phyloP scores from a whole-genome alignment of 306 rosid genomes.

The Quercus aquifolioides region DNA sequence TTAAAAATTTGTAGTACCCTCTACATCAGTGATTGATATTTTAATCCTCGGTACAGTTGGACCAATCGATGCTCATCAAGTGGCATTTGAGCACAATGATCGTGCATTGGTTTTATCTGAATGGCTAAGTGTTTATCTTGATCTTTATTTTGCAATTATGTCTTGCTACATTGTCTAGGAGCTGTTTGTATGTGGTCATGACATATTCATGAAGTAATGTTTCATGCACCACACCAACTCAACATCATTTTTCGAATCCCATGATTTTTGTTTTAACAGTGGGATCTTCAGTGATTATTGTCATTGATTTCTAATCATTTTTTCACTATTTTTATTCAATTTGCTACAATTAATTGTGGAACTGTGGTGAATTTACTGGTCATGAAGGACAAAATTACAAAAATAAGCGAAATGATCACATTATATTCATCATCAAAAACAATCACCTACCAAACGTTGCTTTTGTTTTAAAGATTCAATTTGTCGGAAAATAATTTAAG shows the following conservation, averaged over 20 bases:
- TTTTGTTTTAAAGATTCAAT: conserved; percentile 34
- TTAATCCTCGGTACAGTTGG: not conserved
- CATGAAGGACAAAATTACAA: conserved; percentile 37
- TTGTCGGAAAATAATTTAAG: conserved; percentile 47
- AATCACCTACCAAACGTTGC: conserved; percentile 21
- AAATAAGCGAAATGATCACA: conserved; percentile 28
- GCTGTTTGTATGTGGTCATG: conserved; percentile 16
- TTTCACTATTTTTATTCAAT: not conserved
- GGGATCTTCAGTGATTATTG: conserved; percentile 51
- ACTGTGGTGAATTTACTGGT: conserved; percentile 17
- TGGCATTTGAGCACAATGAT: conserved; percentile 28
- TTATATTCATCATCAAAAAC: not conserved
- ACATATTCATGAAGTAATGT: conserved; percentile 39
- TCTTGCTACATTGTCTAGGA: not conserved
- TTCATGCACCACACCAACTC: conserved; percentile 59
- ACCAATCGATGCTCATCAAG: conserved; percentile 28
- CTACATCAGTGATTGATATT: too few species aligned
- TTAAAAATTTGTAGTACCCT: too few species aligned
- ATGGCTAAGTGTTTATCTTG: not conserved
- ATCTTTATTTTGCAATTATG: not conserved
- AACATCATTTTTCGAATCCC: conserved; percentile 74
- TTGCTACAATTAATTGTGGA: conserved; percentile 12
- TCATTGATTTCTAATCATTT: conserved; percentile 61
- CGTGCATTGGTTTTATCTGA: conserved; percentile 20
- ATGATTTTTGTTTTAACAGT: conserved; percentile 57